Evolutionary conservation across 129 eudicot species (phyloP).

Genomic region (Solidago caesia): DNA sequence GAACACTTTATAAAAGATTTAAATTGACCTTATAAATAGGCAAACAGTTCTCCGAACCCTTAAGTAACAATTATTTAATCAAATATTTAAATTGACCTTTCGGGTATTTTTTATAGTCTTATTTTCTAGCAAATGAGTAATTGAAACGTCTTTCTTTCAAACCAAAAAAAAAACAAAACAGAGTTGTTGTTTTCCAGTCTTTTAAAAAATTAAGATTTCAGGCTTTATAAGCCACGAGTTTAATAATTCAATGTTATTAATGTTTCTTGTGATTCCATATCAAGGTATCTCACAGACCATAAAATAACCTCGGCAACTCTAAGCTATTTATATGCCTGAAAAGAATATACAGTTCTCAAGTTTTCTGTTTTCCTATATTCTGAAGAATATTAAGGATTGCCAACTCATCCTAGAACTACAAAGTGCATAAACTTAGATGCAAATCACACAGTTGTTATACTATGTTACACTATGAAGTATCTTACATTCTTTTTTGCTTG

Average conservation of each 20-base stretch:
- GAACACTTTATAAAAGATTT: too few relatives aligned
- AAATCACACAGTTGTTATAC: conserved; percentile 4
- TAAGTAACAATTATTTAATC: too few relatives aligned
- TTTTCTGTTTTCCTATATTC: conserved; percentile 1
- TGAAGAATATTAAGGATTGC: conserved; percentile 8
- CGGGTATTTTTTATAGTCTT: too few relatives aligned
- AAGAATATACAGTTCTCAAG: not conserved
- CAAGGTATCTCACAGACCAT: not conserved
- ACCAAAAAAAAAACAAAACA: not conserved
- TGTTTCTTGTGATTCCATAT: not conserved
- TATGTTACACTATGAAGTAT: not conserved
- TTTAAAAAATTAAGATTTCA: not conserved
- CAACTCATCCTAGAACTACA: not conserved
- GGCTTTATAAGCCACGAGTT: not conserved
- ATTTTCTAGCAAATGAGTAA: not conserved
- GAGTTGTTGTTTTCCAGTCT: not conserved
- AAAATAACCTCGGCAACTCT: not conserved
- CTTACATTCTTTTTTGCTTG: conserved; percentile 79
- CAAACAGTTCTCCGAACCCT: too few relatives aligned
- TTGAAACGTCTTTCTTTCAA: not conserved
- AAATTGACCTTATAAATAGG: too few relatives aligned
- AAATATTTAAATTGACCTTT: too few relatives aligned
- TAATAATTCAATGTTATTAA: not conserved
- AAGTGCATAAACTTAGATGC: not conserved
- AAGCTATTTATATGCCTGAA: not conserved